These are phyloP conservation scores for Gnomoniopsis sp. DNA, from an alignment of 2,329 filamentous ascomycete genomes.

Conservation along the genomic window DNA sequence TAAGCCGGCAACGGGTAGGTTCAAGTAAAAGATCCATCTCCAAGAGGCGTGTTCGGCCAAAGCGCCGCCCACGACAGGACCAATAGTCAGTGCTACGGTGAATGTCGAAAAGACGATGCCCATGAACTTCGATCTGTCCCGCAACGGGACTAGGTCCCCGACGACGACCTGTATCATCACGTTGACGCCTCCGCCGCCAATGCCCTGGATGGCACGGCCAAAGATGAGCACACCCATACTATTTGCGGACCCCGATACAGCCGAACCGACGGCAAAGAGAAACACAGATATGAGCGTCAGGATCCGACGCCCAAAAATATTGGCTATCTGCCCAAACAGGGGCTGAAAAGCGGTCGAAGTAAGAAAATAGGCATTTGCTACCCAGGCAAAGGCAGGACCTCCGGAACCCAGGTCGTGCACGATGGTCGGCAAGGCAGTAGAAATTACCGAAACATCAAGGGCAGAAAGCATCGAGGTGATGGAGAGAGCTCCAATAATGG, in stretches of 20 bases:
- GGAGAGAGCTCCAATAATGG: too few relatives aligned
- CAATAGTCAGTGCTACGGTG: slow-evolving; percentile 23
- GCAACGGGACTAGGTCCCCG: slow-evolving; percentile 32
- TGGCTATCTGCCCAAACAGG: slow-evolving; percentile 32
- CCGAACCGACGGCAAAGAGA: slow-evolving; percentile 26
- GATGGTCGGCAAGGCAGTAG: slow-evolving; percentile 20
- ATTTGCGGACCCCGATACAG: slow-evolving; percentile 29
- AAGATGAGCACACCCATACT: slow-evolving; percentile 30
- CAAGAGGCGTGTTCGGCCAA: slow-evolving; percentile 27
- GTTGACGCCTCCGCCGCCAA: slow-evolving; percentile 33
- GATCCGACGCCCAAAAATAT: slow-evolving; percentile 34
- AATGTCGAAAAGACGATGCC: slow-evolving; percentile 21
- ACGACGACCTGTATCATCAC: slow-evolving; percentile 34
- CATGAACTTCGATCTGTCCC: slow-evolving; percentile 31
- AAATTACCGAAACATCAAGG: not conserved
- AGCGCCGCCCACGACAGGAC: slow-evolving; percentile 30
- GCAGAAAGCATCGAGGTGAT: not conserved
- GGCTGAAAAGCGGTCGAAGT: slow-evolving; percentile 32
- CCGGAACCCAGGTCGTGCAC: slow-evolving; percentile 6
- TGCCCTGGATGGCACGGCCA: slow-evolving; percentile 31
- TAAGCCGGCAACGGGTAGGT: slow-evolving; percentile 21
- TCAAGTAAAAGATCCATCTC: slow-evolving; percentile 30
- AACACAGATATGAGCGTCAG: slow-evolving; percentile 23
- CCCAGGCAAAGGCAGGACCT: slow-evolving; percentile 21
- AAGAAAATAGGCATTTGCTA: slow-evolving; percentile 21